phyloP scores from a whole-genome alignment of 2,329 filamentous ascomycete species.

The Xylaria sp. region DNA sequence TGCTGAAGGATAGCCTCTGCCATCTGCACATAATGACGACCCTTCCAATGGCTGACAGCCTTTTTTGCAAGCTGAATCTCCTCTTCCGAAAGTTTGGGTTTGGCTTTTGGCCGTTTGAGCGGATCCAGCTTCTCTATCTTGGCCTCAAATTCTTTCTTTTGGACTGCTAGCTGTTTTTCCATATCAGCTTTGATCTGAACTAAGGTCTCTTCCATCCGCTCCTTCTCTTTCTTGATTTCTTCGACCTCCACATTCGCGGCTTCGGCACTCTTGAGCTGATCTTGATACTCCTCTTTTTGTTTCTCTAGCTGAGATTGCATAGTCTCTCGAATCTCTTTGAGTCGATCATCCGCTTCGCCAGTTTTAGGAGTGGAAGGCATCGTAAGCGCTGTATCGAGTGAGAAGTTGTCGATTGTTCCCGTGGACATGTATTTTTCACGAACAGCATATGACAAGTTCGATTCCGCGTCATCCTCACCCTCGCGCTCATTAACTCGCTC shows the following conservation, averaged over 20 bases:
- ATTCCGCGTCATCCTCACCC: slow-evolving; percentile 90
- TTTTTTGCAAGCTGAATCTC: slow-evolving; percentile 77
- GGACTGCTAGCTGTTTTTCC: slow-evolving; percentile 83
- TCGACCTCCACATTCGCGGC: slow-evolving; percentile 81
- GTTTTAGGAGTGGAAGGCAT: slow-evolving; percentile 92
- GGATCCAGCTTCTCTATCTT: slow-evolving; percentile 82
- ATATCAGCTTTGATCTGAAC: slow-evolving; percentile 85
- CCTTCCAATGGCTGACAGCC: slow-evolving; percentile 79
- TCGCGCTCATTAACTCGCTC: slow-evolving; percentile 78
- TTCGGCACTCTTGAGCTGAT: slow-evolving; percentile 80
- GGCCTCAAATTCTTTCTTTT: slow-evolving; percentile 85
- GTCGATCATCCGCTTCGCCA: slow-evolving; percentile 77
- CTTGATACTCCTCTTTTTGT: slow-evolving; percentile 84
- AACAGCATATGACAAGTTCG: slow-evolving; percentile 84
- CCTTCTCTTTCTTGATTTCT: slow-evolving; percentile 84
- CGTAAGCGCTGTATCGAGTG: slow-evolving; percentile 90
- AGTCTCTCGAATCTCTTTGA: slow-evolving; percentile 80
- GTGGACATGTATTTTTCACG: slow-evolving; percentile 96
- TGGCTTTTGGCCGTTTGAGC: slow-evolving; percentile 68
- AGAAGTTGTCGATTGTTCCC: slow-evolving; percentile 95
- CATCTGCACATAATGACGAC: slow-evolving; percentile 91
- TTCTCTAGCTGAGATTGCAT: slow-evolving; percentile 85
- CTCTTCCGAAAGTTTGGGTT: slow-evolving; percentile 73
- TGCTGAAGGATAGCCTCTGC: slow-evolving; percentile 91
- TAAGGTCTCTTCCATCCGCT: slow-evolving; percentile 84